Conservation (phyloP, 176 grass and related monocot genomes). For the Musa itinerans region DNA sequence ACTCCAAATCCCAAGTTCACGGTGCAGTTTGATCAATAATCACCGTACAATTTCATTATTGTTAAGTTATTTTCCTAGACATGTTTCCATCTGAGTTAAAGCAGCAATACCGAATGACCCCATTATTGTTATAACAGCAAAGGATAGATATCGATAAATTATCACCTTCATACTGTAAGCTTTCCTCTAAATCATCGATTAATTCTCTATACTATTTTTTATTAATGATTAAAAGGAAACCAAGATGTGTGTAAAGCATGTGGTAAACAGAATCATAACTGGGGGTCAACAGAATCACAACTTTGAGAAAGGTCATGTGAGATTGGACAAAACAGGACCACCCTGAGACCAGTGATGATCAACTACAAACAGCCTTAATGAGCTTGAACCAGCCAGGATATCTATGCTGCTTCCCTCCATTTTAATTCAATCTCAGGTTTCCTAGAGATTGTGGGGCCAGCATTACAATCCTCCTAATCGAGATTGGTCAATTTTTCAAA, state of each 20-base stretch:
- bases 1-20: too few species aligned
- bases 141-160: background rate
- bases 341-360: background rate
- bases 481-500: background rate
- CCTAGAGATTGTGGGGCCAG: background rate
- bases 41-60: too few species aligned
- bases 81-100: too few species aligned
- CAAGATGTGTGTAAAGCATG: background rate
- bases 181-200: background rate
- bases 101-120: too few species aligned
- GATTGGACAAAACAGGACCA: background rate
- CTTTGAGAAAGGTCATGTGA: background rate
- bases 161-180: background rate
- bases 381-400: background rate
- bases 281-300: background rate
- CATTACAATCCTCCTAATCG: background rate
- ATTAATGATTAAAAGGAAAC: background rate
- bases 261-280: background rate
- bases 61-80: too few species aligned
- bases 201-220: background rate
- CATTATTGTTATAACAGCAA: too few species aligned
- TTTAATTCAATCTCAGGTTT: background rate
- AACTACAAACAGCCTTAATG: background rate
- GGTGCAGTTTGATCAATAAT: too few species aligned
- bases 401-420: background rate